Percentiles rank a stretch among this genome's conserved stretches.
phyloP scores from a whole-genome alignment of 2,329 filamentous ascomycete genomes.

The Helotiales sp. region DNA sequence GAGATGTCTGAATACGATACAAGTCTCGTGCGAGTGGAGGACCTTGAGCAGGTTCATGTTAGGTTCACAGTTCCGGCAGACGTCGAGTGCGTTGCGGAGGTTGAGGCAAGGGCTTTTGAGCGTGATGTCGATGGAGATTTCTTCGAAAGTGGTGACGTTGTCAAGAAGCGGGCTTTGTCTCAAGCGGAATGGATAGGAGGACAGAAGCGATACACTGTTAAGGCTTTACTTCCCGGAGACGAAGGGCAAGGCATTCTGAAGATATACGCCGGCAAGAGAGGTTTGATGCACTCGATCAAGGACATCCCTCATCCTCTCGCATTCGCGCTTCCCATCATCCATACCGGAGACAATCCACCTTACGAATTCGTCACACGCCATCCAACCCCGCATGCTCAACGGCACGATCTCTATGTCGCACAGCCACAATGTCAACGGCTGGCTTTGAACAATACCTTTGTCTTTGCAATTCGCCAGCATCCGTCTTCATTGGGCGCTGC shows the following conservation, averaged over 20 bases:
- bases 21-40: slow-evolving; percentile 81
- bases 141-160: slow-evolving; percentile 87
- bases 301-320: slow-evolving; percentile 93
- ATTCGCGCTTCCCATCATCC: slow-evolving; percentile 85
- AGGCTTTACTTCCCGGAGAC: slow-evolving; percentile 88
- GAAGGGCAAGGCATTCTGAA: slow-evolving; percentile 88
- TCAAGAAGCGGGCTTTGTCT: slow-evolving; percentile 84
- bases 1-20: slow-evolving; percentile 92
- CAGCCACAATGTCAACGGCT: slow-evolving; percentile 91
- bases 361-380: slow-evolving; percentile 94
- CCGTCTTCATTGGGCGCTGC: slow-evolving; percentile 63
- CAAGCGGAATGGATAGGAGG: slow-evolving; percentile 92
- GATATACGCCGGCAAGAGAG: slow-evolving; percentile 90
- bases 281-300: slow-evolving; percentile 96
- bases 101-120: slow-evolving; percentile 81
- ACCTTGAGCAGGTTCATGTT: slow-evolving; percentile 90
- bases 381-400: slow-evolving; percentile 95
- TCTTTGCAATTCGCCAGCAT: slow-evolving; percentile 94
- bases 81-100: slow-evolving; percentile 89
- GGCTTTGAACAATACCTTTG: slow-evolving; percentile 95
- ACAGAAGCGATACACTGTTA: slow-evolving; percentile 89
- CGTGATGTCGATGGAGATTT: slow-evolving; percentile 87
- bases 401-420: slow-evolving; percentile 95
- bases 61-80: slow-evolving; percentile 87
- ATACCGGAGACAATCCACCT: slow-evolving; percentile 88